phyloP scores from a whole-genome alignment of 2,329 filamentous ascomycete species.

The Atkinsonella hypoxylon region DNA sequence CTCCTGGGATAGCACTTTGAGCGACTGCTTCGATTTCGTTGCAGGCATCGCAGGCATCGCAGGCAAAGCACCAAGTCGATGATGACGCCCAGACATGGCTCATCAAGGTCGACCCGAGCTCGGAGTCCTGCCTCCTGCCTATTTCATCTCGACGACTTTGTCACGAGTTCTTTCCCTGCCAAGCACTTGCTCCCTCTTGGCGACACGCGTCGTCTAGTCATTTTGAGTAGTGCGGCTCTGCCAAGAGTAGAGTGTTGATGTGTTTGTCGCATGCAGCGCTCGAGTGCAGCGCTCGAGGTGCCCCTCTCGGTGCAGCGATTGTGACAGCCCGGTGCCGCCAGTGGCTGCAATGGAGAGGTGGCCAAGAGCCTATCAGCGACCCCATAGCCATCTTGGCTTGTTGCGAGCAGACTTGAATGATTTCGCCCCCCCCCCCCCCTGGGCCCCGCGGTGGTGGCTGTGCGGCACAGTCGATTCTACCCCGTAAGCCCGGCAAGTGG shows the following conservation, averaged over 20 bases:
- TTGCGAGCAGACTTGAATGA: not conserved
- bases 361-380: not conserved
- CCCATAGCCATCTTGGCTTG: not conserved
- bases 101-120: not conserved
- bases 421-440: too few relatives aligned
- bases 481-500: not conserved
- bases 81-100: not conserved
- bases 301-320: not conserved
- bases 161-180: not conserved
- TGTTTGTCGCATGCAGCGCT: not conserved
- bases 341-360: not conserved
- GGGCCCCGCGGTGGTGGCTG: not conserved
- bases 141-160: not conserved
- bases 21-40: too few relatives aligned
- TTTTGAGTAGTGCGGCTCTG: not conserved
- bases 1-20: too few relatives aligned
- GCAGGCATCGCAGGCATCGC: too few relatives aligned
- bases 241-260: not conserved
- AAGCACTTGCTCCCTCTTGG: conserved; percentile 1
- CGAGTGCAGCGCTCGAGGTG: not conserved
- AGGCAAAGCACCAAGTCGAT: too few relatives aligned
- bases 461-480: not conserved
- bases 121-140: not conserved
- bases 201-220: conserved; percentile 3
- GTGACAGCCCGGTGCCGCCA: not conserved